A percentile compares a stretch with the other conserved stretches of the same genome.
Conservation (phyloP, 768 basidiomycete species). For the Cyathus striatus region DNA sequence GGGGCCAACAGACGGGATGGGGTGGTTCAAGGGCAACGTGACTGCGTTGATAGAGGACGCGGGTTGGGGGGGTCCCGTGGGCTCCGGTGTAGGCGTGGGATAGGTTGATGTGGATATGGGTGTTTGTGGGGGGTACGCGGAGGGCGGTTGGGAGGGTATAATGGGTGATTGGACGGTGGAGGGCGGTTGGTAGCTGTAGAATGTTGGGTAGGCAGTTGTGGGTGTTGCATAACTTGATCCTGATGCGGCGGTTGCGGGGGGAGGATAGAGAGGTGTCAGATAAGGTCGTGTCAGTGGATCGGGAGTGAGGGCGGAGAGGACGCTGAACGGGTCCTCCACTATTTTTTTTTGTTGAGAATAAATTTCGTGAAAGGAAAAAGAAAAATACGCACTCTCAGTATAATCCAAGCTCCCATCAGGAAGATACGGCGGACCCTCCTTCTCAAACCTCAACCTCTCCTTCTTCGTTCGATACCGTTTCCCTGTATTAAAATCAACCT, state of each 20-base stretch:
- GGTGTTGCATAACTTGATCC: no score
- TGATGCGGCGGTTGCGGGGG: slow-evolving; percentile 22
- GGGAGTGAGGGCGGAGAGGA: slow-evolving; percentile 59
- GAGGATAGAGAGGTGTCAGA: slow-evolving; percentile 53
- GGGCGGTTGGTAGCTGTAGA: no score
- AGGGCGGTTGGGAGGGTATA: no score
- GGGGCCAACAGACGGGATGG: slow-evolving; percentile 12
- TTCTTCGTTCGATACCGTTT: slow-evolving; percentile 81
- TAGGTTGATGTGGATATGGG: slow-evolving; percentile 5
- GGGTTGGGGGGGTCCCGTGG: slow-evolving; percentile 13
- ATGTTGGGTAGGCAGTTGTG: slow-evolving; percentile 14
- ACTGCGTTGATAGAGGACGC: slow-evolving; percentile 10
- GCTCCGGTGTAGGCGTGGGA: slow-evolving; percentile 6
- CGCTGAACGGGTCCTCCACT: slow-evolving; percentile 80
- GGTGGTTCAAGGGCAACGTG: slow-evolving; percentile 14
- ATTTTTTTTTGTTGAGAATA: slow-evolving; percentile 5
- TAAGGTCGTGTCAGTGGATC: slow-evolving; percentile 51
- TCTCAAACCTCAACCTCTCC: slow-evolving; percentile 72
- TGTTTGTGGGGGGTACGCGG: no score
- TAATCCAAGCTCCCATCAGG: slow-evolving; percentile 82
- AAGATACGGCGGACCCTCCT: slow-evolving; percentile 63
- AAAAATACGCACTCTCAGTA: slow-evolving; percentile 47
- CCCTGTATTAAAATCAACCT: slow-evolving; percentile 29
- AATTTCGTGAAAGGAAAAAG: slow-evolving; percentile 1
- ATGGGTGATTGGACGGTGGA: no score